A percentile compares a stretch with the other conserved stretches of the same genome.
Evolutionary conservation across 352 stramenopile genomes (phyloP).

Genomic region (Achlya hypogyna): DNA sequence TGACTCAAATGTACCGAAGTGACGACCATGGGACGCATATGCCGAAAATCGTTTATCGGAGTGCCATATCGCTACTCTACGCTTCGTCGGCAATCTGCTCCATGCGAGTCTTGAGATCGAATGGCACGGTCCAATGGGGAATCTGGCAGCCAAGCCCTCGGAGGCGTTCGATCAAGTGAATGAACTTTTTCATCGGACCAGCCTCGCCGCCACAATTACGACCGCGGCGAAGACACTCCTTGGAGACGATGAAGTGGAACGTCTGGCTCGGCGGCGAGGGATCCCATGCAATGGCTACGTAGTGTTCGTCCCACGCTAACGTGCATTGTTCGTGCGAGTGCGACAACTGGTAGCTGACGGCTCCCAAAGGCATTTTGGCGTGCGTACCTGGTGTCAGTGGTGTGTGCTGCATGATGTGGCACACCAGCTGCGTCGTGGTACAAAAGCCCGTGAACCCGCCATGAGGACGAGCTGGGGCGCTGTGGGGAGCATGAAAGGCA

Average conservation of each 20-base stretch:
- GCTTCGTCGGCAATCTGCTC: neutral
- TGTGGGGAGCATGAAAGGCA: neutral
- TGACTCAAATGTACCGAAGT: no score
- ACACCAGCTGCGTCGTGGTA: neutral
- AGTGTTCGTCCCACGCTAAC: neutral
- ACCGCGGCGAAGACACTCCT: neutral
- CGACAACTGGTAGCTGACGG: neutral
- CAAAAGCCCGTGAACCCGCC: neutral
- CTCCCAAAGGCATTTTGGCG: neutral
- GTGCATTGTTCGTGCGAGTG: no score
- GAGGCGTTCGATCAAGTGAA: neutral
- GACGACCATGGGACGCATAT: no score
- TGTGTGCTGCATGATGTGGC: neutral
- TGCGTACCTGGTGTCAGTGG: neutral
- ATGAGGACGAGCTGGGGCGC: neutral
- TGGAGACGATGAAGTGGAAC: constrained; percentile 2
- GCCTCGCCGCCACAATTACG: neutral
- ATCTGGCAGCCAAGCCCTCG: neutral
- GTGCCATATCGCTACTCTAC: no score
- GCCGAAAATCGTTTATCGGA: no score
- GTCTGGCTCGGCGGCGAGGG: neutral
- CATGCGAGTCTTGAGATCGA: neutral
- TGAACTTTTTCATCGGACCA: neutral
- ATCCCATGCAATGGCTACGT: neutral
- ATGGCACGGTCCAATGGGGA: neutral